Conservation (phyloP, 192 early-diverging fungal genomes). For the Coemansia umbellata region DNA sequence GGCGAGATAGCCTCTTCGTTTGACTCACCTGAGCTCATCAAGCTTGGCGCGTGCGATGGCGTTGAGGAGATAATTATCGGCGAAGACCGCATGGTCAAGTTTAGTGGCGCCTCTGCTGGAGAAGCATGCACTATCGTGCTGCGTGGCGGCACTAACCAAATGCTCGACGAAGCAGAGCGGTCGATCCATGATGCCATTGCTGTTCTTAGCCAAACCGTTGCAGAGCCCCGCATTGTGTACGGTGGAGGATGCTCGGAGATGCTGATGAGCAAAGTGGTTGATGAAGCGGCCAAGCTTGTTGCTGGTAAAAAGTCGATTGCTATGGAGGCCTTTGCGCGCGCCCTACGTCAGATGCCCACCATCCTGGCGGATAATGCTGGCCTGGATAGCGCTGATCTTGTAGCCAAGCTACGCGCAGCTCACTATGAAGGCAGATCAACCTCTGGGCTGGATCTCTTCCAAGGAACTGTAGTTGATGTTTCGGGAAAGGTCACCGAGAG, state of each 20-base stretch:
- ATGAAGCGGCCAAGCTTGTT: conserved; percentile 85
- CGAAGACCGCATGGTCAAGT: conserved; percentile 97
- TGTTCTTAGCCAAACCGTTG: conserved; percentile 92
- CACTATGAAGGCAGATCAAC: conserved; percentile 81
- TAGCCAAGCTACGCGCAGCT: conserved; percentile 86
- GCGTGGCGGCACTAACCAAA: conserved; percentile 89
- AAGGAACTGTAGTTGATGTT: conserved; percentile 77
- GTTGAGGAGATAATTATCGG: conserved; percentile 99
- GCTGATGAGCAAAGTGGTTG: conserved; percentile 96
- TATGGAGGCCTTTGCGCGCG: conserved; percentile 91
- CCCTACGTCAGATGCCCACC: conserved; percentile 93
- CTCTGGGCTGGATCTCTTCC: conserved; percentile 84
- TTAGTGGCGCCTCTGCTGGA: conserved; percentile 90
- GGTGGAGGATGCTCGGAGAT: conserved; percentile 97
- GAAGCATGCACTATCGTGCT: conserved; percentile 98
- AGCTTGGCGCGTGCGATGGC: conserved; percentile 89
- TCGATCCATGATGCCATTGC: conserved; percentile 95
- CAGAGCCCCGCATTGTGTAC: conserved; percentile 88
- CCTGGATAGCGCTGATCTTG: conserved; percentile 91
- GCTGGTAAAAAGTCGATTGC: conserved; percentile 95
- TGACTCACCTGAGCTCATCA: conserved; percentile 95
- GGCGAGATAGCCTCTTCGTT: conserved; percentile 99
- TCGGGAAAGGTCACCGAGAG: conserved; percentile 87
- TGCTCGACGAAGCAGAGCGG: conserved; percentile 96
- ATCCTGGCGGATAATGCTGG: conserved; percentile 97